Conservation (phyloP, 169 alveolate genomes). For the Plasmodium yoelii region DNA sequence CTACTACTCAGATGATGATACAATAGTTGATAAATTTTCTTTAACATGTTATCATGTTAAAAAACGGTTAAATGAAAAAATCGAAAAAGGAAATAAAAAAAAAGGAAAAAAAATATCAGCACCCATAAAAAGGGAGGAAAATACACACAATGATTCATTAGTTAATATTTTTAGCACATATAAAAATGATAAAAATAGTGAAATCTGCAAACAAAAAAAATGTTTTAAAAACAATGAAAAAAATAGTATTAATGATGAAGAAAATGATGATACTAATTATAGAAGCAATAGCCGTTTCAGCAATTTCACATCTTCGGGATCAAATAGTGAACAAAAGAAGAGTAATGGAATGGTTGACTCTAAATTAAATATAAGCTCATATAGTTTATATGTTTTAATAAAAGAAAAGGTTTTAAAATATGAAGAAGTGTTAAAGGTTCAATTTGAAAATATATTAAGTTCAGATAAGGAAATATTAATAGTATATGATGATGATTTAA, state of each 20-base stretch:
- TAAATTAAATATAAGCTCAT: constrained; percentile 41
- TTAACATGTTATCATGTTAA: constrained; percentile 31
- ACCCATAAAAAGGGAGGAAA: neutral
- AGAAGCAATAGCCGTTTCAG: neutral
- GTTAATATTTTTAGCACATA: neutral
- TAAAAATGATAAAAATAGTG: neutral
- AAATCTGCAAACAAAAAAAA: neutral
- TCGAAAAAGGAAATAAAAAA: neutral
- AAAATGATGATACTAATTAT: no score
- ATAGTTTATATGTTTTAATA: constrained; percentile 46
- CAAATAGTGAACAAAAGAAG: neutral
- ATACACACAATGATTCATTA: neutral
- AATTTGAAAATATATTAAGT: constrained; percentile 13
- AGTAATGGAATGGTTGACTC: neutral
- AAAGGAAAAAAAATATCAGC: neutral
- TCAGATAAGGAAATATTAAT: constrained; percentile 24
- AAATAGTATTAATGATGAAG: no score
- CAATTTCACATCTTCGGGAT: neutral
- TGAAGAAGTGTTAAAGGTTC: constrained; percentile 1
- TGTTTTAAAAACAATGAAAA: no score
- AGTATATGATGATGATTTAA: constrained; percentile 36
- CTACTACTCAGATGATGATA: constrained; percentile 39
- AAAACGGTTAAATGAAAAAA: neutral
- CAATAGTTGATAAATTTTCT: neutral
- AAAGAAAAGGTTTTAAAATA: constrained; percentile 62